Base-by-base conservation (phyloP, 495 filamentous ascomycete genomes). In the Daldinia decipiens region DNA sequence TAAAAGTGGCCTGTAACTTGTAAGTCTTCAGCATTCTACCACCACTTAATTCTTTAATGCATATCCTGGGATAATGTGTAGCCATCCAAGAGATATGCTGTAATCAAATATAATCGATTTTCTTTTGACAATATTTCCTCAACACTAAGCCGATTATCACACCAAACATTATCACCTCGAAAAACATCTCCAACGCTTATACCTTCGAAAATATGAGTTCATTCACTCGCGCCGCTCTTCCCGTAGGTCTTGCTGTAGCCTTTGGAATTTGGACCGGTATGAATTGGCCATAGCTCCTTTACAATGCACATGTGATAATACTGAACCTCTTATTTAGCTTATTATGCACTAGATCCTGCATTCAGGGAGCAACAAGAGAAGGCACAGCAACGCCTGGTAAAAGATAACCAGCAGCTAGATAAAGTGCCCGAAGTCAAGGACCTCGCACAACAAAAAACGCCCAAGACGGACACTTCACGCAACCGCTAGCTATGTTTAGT, bases 321-420 rank as follows among this genome's bases (percentile, higher is more conserved):
- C 53, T 62, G 19, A 70, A 73, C 67, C 38, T 21, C 11, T 39
- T 12, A 47, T 38, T 19, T 45, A 86, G 84, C 81, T 17, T 77
- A 79, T 57, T 84, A 81, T 65, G 75, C 78, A 3, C 83, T 85
- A 64, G 73, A 75, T 15, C 82, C 83, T 7, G 55, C 67, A 21
- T 68, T 85, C 4, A 75, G 76, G 67, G 80, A 81, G 13, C 61
- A 80, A 39, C 78, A 79, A 24, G 61, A 79, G 6, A 68, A 76
- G 32, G 54, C 59, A 47, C 70, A 80, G 1, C 66, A 59, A 24
- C 27, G 52, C 6, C 31, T 36, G 52, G 26, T 39, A 66, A 52
- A 72, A 51, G 31, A 57, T 47, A 19, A 39, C 21, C 67, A 65
- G 29, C 61, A 62, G 67, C 24, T 9, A 43, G 32, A 69, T 45